Base-by-base conservation (phyloP, 2,329 filamentous ascomycete genomes). In the Bertia moriformis region DNA sequence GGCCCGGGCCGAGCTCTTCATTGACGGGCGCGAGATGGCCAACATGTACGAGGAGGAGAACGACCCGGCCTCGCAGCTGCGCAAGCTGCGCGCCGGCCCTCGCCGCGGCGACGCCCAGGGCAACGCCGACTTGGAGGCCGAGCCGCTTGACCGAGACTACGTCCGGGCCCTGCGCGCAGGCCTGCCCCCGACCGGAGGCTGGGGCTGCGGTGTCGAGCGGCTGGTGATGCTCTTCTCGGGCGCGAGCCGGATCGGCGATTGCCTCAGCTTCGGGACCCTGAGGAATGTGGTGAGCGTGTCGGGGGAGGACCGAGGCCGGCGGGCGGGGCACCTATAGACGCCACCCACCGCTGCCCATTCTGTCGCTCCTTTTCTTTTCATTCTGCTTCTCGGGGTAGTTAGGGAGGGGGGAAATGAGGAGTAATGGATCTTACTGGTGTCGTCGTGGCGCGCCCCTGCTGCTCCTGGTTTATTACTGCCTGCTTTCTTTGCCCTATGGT, bases 11-110 rank as follows among this genome's bases (percentile, higher is more conserved):
- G 88, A 95, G 59, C 71, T 94, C 17, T 94, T 93, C 59, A 73
- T 93, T 44, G 63, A 74, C 38, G 77, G 81, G 30, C 74, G 76
- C 40, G 91, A 98, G 54, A 69, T 94, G 19, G 85, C 89, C 43
- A 98, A 98, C 58, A 93, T 91, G 65, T 98, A 98, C 57, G 91
- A 98, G 57, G 91, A 98, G 60, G 91, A 98, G 56, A 98, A 98
- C 57, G 83, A 85, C 39, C 89, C 91, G 0, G 78, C 82, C 40
- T 83, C 81, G 49, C 91, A 98, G 61, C 71, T 83, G 36, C 67
- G 72, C 40, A 98, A 96, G 58, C 86, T 36, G 69, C 59, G 10
- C 70, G 75, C 48, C 54, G 32, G 10, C 14, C 52, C 67, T 2
- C 51, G 50, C 14, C 66, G 57, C 44, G 52, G 42, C 38, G 54